Base-by-base conservation (phyloP, 1,284 basidiomycete species). In the Chalciporus sp. region DNA sequence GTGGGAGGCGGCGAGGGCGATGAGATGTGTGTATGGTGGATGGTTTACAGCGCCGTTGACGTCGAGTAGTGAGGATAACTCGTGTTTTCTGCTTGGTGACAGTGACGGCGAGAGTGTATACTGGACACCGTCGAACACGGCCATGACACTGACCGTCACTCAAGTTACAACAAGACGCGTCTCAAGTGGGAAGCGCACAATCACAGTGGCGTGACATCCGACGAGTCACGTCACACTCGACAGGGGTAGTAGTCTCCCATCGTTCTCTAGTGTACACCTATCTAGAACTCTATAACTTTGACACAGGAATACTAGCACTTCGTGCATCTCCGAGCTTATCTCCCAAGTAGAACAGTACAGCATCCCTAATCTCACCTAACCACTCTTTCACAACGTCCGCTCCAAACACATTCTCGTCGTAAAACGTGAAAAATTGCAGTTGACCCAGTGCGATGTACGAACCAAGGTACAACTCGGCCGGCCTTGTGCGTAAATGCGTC, bases 1-100 rank as follows among this genome's bases (percentile, higher is more conserved):
- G 72, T 66, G 49, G 52, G 61, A 57, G 52, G 62, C 53, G 10
- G 49, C 33, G 10, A 57, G 68, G 1, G 53, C 53, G 43, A 85
- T 72, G 23, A 85, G 44, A 33, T 71, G 69, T 54, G 62, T 81
- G 73, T 20, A 77, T 72, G 19, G 74, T 68, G 52, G 74, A 65
- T 68, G 66, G 1, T 60, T 57, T 3, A 55, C 61, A 0, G 72
- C 82, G 8, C 80, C 82, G 51, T 85, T 79, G 37, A 64, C 58
- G 45, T 75, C 65, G 14, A 82, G 69, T 2, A 74, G 54, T 5
- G 64, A 53, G 0, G 62, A 40, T 2, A 80, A 68, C 31, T 77
- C 65, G 11, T 50, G 57, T 42, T 63, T 61, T 35, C 68, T 67
- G 12, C 67, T 46, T 9, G 56, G 53, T 7, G 69, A 42, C 2